These are phyloP conservation scores for Mycena olivaceomarginata DNA, from an alignment of 768 basidiomycete genomes.

Conservation along the genomic window DNA sequence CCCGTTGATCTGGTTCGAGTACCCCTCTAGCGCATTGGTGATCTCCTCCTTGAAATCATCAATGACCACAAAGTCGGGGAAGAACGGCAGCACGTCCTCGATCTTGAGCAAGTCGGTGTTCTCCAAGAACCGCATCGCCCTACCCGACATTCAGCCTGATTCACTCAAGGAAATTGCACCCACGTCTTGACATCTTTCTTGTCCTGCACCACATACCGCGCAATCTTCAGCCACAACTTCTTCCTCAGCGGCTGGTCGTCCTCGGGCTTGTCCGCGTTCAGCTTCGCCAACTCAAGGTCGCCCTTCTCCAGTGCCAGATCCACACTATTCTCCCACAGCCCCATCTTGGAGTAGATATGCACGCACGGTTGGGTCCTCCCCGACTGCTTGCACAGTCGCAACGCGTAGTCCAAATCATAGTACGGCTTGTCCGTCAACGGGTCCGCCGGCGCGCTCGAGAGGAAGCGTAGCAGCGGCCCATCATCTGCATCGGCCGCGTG, in stretches of 20 bases:
- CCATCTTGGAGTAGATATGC: conserved; percentile 98
- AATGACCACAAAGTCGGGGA: conserved; percentile 99
- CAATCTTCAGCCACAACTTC: conserved; percentile 98
- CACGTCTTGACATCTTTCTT: conserved; percentile 99
- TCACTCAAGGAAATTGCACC: conserved; percentile 55
- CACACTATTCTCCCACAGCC: conserved; percentile 96
- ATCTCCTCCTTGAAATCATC: conserved; percentile 99
- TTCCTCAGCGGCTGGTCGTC: conserved; percentile 92
- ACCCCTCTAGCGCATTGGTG: conserved; percentile 95
- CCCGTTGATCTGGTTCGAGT: conserved; percentile 92
- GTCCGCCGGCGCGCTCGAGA: conserved; percentile 88
- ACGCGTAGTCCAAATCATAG: conserved; percentile 97
- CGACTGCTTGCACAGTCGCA: conserved; percentile 92
- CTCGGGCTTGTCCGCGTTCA: conserved; percentile 96
- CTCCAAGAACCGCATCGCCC: conserved; percentile 98
- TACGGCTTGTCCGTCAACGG: conserved; percentile 91
- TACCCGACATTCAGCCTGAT: conserved; percentile 54
- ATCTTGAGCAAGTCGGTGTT: conserved; percentile 97
- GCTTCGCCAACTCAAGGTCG: conserved; percentile 95
- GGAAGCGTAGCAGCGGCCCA: conserved; percentile 87
- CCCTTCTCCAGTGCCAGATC: conserved; percentile 96
- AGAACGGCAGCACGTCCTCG: conserved; percentile 99
- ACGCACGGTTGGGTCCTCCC: conserved; percentile 93
- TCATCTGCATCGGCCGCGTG: conserved; percentile 69
- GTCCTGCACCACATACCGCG: conserved; percentile 98